phyloP scores from a whole-genome alignment of 345 rosid species.

The Eucalyptus cloeziana region DNA sequence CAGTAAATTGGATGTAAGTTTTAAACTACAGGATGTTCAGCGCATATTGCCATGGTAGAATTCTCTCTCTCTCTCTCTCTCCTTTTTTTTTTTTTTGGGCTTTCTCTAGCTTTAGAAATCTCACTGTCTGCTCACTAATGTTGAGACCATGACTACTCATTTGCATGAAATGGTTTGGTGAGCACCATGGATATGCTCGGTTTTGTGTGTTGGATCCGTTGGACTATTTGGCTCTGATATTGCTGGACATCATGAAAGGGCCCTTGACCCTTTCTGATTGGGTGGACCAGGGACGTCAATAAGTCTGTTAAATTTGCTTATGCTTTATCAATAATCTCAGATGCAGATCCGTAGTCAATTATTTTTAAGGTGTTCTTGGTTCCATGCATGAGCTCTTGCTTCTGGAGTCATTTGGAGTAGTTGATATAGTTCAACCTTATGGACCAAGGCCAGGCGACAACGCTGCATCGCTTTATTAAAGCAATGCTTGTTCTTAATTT shows the following conservation, averaged over 20 bases:
- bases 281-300: neutral
- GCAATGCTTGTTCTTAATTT: neutral
- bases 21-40: neutral
- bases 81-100: no score
- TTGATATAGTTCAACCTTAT: neutral
- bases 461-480: neutral
- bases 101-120: neutral
- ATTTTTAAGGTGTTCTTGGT: neutral
- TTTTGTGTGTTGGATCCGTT: neutral
- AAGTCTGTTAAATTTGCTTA: neutral
- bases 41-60: neutral
- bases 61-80: neutral
- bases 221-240: neutral
- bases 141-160: neutral
- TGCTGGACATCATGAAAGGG: neutral
- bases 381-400: neutral
- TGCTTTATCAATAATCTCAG: neutral
- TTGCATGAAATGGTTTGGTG: neutral
- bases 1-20: neutral
- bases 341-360: neutral
- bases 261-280: neutral
- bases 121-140: neutral
- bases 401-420: neutral
- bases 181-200: neutral
- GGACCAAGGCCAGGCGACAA: neutral